A percentile compares a stretch with the other conserved stretches of the same genome.
Evolutionary conservation across 1,284 basidiomycete species (phyloP).

Genomic region (Ganoderma resinaceum): DNA sequence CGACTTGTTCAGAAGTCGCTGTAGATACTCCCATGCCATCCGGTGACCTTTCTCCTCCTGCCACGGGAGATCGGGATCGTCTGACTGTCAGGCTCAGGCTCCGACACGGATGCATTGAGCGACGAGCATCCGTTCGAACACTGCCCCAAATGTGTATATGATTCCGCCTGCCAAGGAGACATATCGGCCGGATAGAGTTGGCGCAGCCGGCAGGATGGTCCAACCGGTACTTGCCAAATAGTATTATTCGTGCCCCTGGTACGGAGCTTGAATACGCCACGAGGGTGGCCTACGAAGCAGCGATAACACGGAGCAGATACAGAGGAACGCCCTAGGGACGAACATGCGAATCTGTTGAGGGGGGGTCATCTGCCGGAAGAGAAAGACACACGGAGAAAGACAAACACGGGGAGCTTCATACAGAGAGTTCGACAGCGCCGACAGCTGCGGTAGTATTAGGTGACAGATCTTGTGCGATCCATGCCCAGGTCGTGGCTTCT

Average conservation of each 20-base stretch:
- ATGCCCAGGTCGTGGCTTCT: neutral
- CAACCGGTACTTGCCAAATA: neutral
- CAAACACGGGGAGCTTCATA: neutral
- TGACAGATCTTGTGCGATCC: neutral
- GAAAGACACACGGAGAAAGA: neutral
- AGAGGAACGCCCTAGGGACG: neutral
- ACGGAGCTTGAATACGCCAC: neutral
- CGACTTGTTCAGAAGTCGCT: neutral
- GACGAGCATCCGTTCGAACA: neutral
- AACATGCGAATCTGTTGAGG: neutral
- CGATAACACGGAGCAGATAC: no score
- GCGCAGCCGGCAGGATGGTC: neutral
- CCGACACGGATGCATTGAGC: neutral
- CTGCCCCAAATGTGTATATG: neutral
- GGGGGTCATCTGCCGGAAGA: conserved; percentile 8
- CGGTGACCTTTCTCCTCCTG: neutral
- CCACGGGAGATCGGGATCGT: neutral
- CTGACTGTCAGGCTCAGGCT: neutral
- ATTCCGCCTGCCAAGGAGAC: neutral
- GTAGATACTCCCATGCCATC: neutral
- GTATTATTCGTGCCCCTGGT: neutral
- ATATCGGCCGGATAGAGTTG: neutral
- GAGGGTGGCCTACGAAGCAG: neutral
- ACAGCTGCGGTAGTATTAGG: neutral
- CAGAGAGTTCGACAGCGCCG: conserved; percentile 1